Percentiles rank a stretch among this genome's conserved stretches.
Conservation (phyloP, 2,329 filamentous ascomycete species). For the Beauveria asiatica region DNA sequence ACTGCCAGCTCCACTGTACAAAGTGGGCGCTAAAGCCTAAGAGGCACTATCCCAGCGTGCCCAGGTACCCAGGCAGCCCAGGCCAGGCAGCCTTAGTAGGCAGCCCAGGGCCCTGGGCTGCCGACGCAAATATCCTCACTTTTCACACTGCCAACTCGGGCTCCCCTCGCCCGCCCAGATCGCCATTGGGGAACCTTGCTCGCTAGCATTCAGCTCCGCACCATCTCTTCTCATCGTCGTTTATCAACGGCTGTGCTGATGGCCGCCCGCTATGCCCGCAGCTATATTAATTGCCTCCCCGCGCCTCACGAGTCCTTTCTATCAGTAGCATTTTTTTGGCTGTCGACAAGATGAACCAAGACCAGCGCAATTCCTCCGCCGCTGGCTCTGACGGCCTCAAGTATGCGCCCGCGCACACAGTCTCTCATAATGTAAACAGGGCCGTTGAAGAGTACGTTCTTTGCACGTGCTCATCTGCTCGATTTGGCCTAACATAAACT, state of each 20-base stretch:
- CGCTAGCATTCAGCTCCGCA: too few relatives aligned
- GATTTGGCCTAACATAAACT: background rate
- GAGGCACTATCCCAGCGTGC: too few relatives aligned
- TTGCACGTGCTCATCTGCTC: background rate
- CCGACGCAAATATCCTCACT: background rate
- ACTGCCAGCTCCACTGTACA: background rate
- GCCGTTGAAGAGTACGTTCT: background rate
- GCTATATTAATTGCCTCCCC: background rate
- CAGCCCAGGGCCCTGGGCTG: background rate
- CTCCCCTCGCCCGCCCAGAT: background rate
- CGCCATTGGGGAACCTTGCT: background rate
- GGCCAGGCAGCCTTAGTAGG: too few relatives aligned
- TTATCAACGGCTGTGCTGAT: background rate
- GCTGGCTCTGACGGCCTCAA: background rate
- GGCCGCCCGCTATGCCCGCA: background rate
- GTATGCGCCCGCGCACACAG: background rate
- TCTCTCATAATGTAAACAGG: background rate
- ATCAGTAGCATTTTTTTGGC: background rate
- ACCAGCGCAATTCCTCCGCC: background rate
- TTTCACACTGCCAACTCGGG: background rate
- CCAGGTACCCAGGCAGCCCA: too few relatives aligned
- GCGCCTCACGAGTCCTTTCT: background rate
- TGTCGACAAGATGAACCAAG: background rate
- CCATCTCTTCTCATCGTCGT: background rate
- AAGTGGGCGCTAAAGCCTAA: background rate